phyloP scores from a whole-genome alignment of 306 rosid genomes.

The Elaeagnus macrophylla region DNA sequence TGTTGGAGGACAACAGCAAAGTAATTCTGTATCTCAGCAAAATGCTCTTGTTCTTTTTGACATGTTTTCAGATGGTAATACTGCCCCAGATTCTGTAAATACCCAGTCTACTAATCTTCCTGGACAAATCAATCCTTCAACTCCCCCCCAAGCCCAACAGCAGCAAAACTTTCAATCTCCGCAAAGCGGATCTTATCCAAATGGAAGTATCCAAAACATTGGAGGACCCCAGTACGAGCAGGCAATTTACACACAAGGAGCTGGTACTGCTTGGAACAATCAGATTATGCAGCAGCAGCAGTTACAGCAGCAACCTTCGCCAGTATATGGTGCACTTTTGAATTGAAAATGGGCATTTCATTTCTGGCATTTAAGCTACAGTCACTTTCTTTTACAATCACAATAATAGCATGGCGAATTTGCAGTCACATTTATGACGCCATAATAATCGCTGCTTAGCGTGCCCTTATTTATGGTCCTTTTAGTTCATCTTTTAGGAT shows the following conservation, averaged over 20 bases:
- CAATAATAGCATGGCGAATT: conserved; percentile 12
- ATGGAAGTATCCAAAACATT: conserved; percentile 47
- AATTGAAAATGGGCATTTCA: conserved; percentile 17
- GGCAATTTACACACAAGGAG: conserved; percentile 42
- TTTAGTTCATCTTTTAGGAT: no score
- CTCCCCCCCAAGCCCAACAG: conserved; percentile 40
- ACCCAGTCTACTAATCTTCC: conserved; percentile 38
- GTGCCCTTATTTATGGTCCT: conserved; percentile 6
- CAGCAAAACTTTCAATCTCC: conserved; percentile 52
- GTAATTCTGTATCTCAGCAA: conserved; percentile 50
- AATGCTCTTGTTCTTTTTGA: conserved; percentile 84
- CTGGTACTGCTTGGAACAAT: conserved; percentile 73
- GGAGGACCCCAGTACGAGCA: conserved; percentile 65
- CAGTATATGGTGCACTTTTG: conserved; percentile 50
- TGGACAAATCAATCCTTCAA: conserved; percentile 34
- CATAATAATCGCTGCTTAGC: conserved; percentile 4
- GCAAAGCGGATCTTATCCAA: conserved; percentile 51
- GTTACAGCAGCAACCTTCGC: conserved; percentile 40
- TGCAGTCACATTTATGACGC: conserved; percentile 18
- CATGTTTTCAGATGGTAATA: conserved; percentile 57
- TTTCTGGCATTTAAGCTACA: no score
- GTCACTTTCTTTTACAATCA: not conserved
- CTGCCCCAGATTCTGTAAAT: conserved; percentile 30
- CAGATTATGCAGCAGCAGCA: conserved; percentile 46
- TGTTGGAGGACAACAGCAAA: conserved; percentile 56